Evolutionary conservation across 1,284 basidiomycete species (phyloP).

Genomic region (Cryptococcus jaspeensis): DNA sequence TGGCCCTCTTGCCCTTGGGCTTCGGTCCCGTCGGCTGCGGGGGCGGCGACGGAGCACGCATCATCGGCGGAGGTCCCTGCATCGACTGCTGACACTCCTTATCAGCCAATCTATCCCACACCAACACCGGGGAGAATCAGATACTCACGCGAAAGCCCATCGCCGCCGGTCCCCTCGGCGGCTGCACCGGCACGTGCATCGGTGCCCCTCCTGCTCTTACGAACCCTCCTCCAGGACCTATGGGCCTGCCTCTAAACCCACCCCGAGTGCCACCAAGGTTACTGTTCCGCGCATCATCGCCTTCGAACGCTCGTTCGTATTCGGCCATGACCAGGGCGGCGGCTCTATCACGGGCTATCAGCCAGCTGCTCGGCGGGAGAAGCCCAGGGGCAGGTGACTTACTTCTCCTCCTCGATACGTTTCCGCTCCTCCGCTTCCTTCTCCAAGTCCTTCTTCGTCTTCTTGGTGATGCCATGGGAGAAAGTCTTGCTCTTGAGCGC

Average conservation of each 20-base stretch:
- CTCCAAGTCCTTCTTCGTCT: slow-evolving; percentile 77
- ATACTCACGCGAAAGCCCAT: slow-evolving; percentile 30
- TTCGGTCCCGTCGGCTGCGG: slow-evolving; percentile 61
- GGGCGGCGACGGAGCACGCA: slow-evolving; percentile 48
- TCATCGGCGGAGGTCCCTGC: background rate
- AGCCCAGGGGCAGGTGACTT: slow-evolving; percentile 1
- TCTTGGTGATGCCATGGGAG: slow-evolving; percentile 51
- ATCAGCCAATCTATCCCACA: background rate
- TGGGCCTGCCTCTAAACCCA: slow-evolving; percentile 13
- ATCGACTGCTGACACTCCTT: too few species aligned
- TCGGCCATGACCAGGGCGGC: slow-evolving; percentile 66
- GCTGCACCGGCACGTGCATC: slow-evolving; percentile 9
- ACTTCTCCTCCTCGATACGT: slow-evolving; percentile 70
- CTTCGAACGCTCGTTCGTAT: slow-evolving; percentile 81
- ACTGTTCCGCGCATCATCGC: slow-evolving; percentile 32
- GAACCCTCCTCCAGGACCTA: slow-evolving; percentile 59
- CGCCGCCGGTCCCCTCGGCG: slow-evolving; percentile 51
- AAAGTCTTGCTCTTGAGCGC: slow-evolving; percentile 50
- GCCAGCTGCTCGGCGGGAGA: background rate
- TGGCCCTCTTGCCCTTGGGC: slow-evolving; percentile 84
- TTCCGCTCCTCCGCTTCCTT: slow-evolving; percentile 80
- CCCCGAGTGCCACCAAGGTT: slow-evolving; percentile 7
- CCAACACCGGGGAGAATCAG: slow-evolving; percentile 14
- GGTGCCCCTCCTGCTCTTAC: slow-evolving; percentile 62
- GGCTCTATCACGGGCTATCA: slow-evolving; percentile 27